phyloP scores from a whole-genome alignment of 2,329 filamentous ascomycete species.

The Fusarium nanum region DNA sequence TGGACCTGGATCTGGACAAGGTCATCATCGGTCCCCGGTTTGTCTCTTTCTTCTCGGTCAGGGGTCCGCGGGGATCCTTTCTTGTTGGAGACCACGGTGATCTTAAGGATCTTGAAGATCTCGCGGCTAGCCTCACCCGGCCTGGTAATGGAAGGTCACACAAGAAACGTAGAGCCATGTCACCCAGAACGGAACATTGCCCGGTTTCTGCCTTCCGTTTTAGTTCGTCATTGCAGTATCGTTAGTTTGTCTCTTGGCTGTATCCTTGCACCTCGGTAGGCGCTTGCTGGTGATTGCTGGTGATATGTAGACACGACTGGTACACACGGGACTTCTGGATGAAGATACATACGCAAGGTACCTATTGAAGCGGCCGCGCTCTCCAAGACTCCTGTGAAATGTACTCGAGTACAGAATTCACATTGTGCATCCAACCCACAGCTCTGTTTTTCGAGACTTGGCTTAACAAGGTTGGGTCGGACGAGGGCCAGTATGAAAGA shows the following conservation, averaged over 20 bases:
- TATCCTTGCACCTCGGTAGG: slow-evolving; percentile 12
- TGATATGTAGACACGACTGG: background rate
- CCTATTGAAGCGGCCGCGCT: slow-evolving; percentile 19
- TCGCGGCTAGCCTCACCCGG: slow-evolving; percentile 56
- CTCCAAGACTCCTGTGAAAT: background rate
- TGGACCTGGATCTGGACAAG: background rate
- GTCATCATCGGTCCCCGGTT: slow-evolving; percentile 50
- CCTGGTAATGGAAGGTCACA: slow-evolving; percentile 36
- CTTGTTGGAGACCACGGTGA: slow-evolving; percentile 52
- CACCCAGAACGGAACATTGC: slow-evolving; percentile 9
- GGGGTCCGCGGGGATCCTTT: slow-evolving; percentile 46
- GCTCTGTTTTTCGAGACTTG: background rate
- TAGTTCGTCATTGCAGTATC: slow-evolving; percentile 11
- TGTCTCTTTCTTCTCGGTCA: slow-evolving; percentile 57
- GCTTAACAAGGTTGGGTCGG: background rate
- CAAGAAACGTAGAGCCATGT: slow-evolving; percentile 1
- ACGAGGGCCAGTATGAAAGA: background rate
- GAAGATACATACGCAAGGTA: background rate
- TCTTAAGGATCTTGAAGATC: slow-evolving; percentile 56
- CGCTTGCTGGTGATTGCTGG: slow-evolving; percentile 6
- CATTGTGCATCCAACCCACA: background rate
- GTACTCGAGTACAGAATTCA: background rate
- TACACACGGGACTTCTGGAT: background rate
- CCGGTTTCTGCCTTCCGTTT: slow-evolving; percentile 38
- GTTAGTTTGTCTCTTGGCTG: background rate